These are phyloP conservation scores for Linum usitatissimum DNA, from an alignment of 345 rosid species.

Conservation along the genomic window DNA sequence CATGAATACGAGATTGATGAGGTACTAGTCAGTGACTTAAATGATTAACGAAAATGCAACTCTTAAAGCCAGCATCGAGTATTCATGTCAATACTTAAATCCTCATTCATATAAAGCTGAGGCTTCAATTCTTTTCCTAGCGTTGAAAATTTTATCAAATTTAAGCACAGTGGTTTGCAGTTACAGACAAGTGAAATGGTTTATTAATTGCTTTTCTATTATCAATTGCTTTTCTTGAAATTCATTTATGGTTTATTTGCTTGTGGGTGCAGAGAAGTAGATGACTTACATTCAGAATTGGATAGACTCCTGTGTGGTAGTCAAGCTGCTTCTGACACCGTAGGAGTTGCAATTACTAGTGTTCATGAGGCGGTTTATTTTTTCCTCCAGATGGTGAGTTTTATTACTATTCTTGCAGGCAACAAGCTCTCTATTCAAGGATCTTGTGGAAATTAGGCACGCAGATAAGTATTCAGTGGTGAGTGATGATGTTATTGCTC, in stretches of 20 bases:
- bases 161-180: neutral
- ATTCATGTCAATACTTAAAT: too few species aligned
- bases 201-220: neutral
- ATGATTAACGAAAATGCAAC: neutral
- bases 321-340: slow-evolving; percentile 33
- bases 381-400: slow-evolving; percentile 13
- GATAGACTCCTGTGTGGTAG: slow-evolving; percentile 30
- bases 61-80: neutral
- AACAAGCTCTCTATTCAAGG: slow-evolving; percentile 23
- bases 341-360: slow-evolving; percentile 32
- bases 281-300: slow-evolving; percentile 44
- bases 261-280: slow-evolving; percentile 53
- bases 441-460: slow-evolving; percentile 33
- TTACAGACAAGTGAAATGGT: too few species aligned
- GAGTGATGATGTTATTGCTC: slow-evolving; percentile 18
- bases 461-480: slow-evolving; percentile 37
- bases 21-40: slow-evolving; percentile 27
- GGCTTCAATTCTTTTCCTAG: neutral
- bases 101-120: neutral
- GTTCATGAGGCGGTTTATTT: slow-evolving; percentile 8
- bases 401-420: slow-evolving; percentile 35
- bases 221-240: neutral
- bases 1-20: slow-evolving; percentile 49
- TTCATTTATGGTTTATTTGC: slow-evolving; percentile 16
- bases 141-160: neutral